These are phyloP conservation scores for Strobilomyces echinocephalus DNA, from an alignment of 768 basidiomycete species.

Conservation along the genomic window DNA sequence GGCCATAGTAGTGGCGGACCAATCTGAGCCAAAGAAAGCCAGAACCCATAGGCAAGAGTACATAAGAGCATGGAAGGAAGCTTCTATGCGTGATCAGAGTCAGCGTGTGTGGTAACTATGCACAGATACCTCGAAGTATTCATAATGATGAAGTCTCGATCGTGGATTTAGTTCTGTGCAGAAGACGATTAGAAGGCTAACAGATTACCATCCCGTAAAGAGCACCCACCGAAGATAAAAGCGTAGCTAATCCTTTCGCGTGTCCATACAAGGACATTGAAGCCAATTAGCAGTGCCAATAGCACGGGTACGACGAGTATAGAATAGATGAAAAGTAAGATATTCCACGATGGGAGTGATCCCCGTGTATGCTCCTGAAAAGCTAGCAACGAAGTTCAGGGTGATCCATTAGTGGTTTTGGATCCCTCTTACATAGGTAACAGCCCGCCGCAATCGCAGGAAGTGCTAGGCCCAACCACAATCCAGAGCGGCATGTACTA, in stretches of 20 bases:
- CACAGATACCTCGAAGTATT: slow-evolving; percentile 61
- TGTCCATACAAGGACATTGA: slow-evolving; percentile 78
- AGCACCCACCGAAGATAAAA: slow-evolving; percentile 73
- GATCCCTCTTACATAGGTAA: slow-evolving; percentile 42
- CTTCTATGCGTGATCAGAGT: slow-evolving; percentile 33
- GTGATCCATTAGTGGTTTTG: not conserved
- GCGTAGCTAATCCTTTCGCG: slow-evolving; percentile 80
- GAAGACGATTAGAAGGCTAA: not conserved
- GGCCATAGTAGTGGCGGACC: slow-evolving; percentile 76
- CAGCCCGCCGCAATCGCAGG: slow-evolving; percentile 65
- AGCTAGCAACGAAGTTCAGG: slow-evolving; percentile 34
- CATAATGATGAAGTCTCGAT: slow-evolving; percentile 68
- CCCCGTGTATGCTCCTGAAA: slow-evolving; percentile 49
- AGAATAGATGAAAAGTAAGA: slow-evolving; percentile 74
- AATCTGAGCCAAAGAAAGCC: slow-evolving; percentile 71
- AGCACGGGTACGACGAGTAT: slow-evolving; percentile 69
- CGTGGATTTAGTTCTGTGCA: slow-evolving; percentile 60
- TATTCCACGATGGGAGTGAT: slow-evolving; percentile 64
- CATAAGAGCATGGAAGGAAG: slow-evolving; percentile 72
- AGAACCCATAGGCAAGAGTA: slow-evolving; percentile 77
- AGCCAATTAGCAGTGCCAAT: slow-evolving; percentile 70
- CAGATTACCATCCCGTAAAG: not conserved
- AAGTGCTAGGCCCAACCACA: slow-evolving; percentile 65
- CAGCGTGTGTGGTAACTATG: slow-evolving; percentile 4
- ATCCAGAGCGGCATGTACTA: slow-evolving; percentile 70